These are phyloP conservation scores for Urostyla sp. DNA, from an alignment of 73 alveolate species.

Conservation along the genomic window DNA sequence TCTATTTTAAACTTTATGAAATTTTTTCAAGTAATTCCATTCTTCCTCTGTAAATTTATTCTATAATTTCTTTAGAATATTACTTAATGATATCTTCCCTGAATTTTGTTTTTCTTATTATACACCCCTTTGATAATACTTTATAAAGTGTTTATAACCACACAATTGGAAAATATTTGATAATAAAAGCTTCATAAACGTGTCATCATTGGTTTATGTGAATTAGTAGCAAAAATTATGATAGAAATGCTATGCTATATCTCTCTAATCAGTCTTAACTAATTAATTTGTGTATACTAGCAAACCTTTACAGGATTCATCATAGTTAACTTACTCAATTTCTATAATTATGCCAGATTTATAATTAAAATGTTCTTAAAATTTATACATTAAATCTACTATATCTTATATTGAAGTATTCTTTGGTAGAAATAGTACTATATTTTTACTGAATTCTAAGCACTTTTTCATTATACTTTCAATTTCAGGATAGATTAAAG, in stretches of 20 bases:
- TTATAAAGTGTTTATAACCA: slow-evolving; percentile 47
- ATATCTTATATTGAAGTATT: slow-evolving; percentile 65
- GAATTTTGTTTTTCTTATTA: neutral
- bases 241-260: slow-evolving; percentile 48
- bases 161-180: slow-evolving; percentile 29
- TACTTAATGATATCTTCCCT: slow-evolving; percentile 21
- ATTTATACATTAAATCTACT: slow-evolving; percentile 53
- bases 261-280: slow-evolving; percentile 29
- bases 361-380: neutral
- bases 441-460: slow-evolving; percentile 47
- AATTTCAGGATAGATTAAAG: slow-evolving; percentile 56
- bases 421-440: slow-evolving; percentile 66
- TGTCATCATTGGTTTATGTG: slow-evolving; percentile 35
- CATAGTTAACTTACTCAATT: slow-evolving; percentile 52
- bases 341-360: slow-evolving; percentile 50
- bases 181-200: slow-evolving; percentile 26
- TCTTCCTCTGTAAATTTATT: slow-evolving; percentile 53
- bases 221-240: slow-evolving; percentile 42
- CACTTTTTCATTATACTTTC: slow-evolving; percentile 16
- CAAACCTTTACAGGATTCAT: slow-evolving; percentile 40
- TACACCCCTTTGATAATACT: too few species aligned
- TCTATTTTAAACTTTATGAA: slow-evolving; percentile 44
- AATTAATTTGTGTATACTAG: slow-evolving; percentile 57
- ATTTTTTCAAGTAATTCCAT: slow-evolving; percentile 53
- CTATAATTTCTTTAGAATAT: slow-evolving; percentile 20